Evolutionary conservation across 2,329 filamentous ascomycete genomes (phyloP).

Genomic region (Arachnomyces sp.): DNA sequence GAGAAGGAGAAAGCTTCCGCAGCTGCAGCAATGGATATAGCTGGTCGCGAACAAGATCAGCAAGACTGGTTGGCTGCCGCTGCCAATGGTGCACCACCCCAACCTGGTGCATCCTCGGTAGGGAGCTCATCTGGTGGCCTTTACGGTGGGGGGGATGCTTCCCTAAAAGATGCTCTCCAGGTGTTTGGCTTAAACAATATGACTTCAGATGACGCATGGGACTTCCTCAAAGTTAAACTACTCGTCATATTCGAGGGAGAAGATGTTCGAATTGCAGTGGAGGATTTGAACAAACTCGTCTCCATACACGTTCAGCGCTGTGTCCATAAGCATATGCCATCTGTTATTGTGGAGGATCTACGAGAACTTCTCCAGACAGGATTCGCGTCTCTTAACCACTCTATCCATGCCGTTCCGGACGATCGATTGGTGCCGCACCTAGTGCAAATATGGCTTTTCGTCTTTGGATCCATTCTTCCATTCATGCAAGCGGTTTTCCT

Average conservation of each 20-base stretch:
- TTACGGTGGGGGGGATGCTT: slow-evolving; percentile 23
- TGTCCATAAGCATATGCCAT: slow-evolving; percentile 51
- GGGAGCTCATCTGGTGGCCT: slow-evolving; percentile 24
- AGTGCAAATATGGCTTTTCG: slow-evolving; percentile 89
- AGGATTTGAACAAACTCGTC: slow-evolving; percentile 58
- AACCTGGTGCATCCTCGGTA: slow-evolving; percentile 29
- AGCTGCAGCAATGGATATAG: slow-evolving; percentile 19
- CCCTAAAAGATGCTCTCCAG: slow-evolving; percentile 33
- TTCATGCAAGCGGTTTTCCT: slow-evolving; percentile 95
- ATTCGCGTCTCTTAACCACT: slow-evolving; percentile 78
- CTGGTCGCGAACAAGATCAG: slow-evolving; percentile 25
- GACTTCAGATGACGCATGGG: slow-evolving; percentile 59
- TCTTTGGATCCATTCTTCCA: slow-evolving; percentile 81
- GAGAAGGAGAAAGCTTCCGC: slow-evolving; percentile 32
- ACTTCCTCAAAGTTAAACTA: slow-evolving; percentile 54
- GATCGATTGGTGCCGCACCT: slow-evolving; percentile 82
- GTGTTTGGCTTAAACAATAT: slow-evolving; percentile 60
- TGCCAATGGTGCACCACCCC: slow-evolving; percentile 17
- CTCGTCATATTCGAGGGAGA: slow-evolving; percentile 58
- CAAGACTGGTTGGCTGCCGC: slow-evolving; percentile 25
- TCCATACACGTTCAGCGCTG: slow-evolving; percentile 55
- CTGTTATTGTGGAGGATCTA: slow-evolving; percentile 54
- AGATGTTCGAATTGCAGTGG: slow-evolving; percentile 54
- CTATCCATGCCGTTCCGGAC: slow-evolving; percentile 67
- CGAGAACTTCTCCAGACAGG: slow-evolving; percentile 59